Evolutionary conservation across 1,139 yeast species (phyloP).

Genomic region (Lodderomyces theae): DNA sequence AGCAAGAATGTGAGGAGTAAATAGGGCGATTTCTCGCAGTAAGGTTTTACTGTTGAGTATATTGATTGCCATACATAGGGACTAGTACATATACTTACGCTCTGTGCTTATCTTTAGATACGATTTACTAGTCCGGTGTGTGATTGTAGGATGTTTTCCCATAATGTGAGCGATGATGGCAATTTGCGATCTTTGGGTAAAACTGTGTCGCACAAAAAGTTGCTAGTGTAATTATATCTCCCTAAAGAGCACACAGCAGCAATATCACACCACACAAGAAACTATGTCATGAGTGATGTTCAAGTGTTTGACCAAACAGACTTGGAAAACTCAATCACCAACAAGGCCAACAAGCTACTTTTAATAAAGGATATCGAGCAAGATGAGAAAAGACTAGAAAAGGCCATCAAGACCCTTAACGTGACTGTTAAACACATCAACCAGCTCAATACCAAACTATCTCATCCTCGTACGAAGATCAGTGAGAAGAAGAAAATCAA

Average conservation of each 20-base stretch:
- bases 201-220: neutral
- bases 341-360: conserved; percentile 63
- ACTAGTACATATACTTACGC: too few species aligned
- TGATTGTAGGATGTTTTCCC: too few species aligned
- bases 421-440: conserved; percentile 38
- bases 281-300: conserved; percentile 5
- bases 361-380: conserved; percentile 63
- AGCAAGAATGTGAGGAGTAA: conserved; percentile 15
- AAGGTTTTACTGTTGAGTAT: too few species aligned
- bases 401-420: conserved; percentile 50
- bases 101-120: too few species aligned
- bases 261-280: neutral
- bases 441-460: conserved; percentile 47
- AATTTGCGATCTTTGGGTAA: too few species aligned
- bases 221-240: neutral
- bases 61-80: too few species aligned
- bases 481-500: conserved; percentile 58
- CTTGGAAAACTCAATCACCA: conserved; percentile 68
- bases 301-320: conserved; percentile 70
- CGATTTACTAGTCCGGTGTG: too few species aligned
- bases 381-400: conserved; percentile 70
- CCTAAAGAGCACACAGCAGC: too few species aligned
- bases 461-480: conserved; percentile 57
- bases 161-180: too few species aligned
- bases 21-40: too few species aligned